Conservation (phyloP, 2,329 filamentous ascomycete genomes). For the Trichoderma lentiforme region DNA sequence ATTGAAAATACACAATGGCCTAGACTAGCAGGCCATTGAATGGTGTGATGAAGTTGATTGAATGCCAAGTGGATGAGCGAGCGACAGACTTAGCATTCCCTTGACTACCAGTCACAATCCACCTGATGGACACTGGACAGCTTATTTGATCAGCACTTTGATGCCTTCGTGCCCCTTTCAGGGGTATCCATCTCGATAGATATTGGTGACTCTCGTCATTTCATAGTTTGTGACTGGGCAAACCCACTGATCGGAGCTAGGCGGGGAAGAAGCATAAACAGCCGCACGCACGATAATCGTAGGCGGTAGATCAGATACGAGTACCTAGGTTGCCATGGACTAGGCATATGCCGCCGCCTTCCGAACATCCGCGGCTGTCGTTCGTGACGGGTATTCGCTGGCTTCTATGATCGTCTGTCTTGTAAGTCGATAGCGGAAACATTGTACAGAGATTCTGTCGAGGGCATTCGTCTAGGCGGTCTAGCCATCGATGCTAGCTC, state of each 20-base stretch:
- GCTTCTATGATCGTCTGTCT: neutral
- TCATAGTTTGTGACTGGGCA: neutral
- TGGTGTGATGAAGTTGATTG: conserved; percentile 3
- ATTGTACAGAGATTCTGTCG: neutral
- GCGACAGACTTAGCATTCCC: neutral
- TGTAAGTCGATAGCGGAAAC: neutral
- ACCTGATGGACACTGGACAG: neutral
- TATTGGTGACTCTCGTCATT: neutral
- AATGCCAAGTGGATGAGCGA: neutral
- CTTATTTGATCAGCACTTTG: neutral
- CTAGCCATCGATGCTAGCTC: neutral
- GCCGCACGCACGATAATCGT: neutral
- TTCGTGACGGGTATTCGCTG: neutral
- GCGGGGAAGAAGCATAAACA: neutral
- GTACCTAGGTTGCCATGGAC: neutral
- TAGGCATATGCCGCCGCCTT: neutral
- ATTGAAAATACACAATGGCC: conserved; percentile 12
- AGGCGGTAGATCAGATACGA: neutral
- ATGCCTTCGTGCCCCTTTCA: neutral
- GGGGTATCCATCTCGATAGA: neutral
- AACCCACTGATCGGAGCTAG: neutral
- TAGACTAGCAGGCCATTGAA: conserved; percentile 13
- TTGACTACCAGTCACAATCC: neutral
- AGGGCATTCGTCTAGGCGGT: neutral
- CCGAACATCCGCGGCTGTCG: neutral